A percentile compares a stretch with the other conserved stretches of the same genome.
Evolutionary conservation across 2,329 filamentous ascomycete genomes (phyloP).

Genomic region (Neophaeococcomyces aloes): DNA sequence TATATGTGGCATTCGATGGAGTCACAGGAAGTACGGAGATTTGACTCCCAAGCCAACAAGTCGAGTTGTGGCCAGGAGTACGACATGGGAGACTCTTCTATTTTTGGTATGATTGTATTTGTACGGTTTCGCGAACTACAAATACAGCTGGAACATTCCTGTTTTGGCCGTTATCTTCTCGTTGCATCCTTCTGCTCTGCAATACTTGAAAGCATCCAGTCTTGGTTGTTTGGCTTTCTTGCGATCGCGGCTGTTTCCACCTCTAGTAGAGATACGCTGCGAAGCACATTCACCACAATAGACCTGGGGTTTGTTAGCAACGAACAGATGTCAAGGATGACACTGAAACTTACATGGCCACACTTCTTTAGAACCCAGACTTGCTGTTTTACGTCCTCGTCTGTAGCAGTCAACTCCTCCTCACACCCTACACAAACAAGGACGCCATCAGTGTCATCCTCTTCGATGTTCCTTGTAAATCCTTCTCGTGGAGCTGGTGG

Average conservation of each 20-base stretch:
- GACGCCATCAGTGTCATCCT: slow-evolving; percentile 46
- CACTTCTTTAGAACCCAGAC: slow-evolving; percentile 89
- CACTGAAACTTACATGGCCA: slow-evolving; percentile 62
- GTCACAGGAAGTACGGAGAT: too few species aligned
- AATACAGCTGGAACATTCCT: slow-evolving; percentile 38
- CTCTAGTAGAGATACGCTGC: slow-evolving; percentile 27
- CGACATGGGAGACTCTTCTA: neutral
- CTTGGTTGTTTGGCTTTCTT: slow-evolving; percentile 24
- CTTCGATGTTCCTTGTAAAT: slow-evolving; percentile 66
- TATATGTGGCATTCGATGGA: too few species aligned
- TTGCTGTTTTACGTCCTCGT: slow-evolving; percentile 58
- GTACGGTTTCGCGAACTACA: slow-evolving; percentile 25
- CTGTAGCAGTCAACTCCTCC: slow-evolving; percentile 68
- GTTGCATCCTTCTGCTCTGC: slow-evolving; percentile 33
- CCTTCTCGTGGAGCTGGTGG: slow-evolving; percentile 59
- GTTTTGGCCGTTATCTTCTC: slow-evolving; percentile 30
- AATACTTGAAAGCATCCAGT: slow-evolving; percentile 31
- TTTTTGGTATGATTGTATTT: too few species aligned
- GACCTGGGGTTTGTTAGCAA: slow-evolving; percentile 26
- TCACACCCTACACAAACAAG: slow-evolving; percentile 80
- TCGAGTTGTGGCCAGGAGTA: neutral
- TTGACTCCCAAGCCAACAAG: too few species aligned
- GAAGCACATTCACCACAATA: slow-evolving; percentile 40
- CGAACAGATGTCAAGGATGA: slow-evolving; percentile 6
- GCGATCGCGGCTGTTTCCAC: slow-evolving; percentile 11